Percentiles rank a stretch among this genome's conserved stretches.
These are phyloP conservation scores for Cyberlindnera mycetangii DNA, from an alignment of 805 yeast species.

Conservation along the genomic window DNA sequence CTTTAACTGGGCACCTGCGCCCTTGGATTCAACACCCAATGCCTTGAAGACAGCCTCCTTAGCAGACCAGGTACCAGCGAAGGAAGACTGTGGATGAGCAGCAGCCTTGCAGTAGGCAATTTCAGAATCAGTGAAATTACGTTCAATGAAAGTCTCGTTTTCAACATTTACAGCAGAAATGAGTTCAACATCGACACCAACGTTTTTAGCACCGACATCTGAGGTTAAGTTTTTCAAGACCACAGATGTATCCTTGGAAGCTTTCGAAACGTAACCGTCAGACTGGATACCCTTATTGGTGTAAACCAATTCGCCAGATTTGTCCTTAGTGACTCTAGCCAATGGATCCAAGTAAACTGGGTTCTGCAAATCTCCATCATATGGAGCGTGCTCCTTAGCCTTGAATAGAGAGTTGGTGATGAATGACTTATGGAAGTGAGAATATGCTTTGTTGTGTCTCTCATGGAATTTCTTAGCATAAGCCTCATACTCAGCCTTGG, in stretches of 20 bases:
- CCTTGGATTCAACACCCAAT: slow-evolving; percentile 80
- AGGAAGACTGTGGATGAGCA: slow-evolving; percentile 81
- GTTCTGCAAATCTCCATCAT: slow-evolving; percentile 82
- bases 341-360: slow-evolving; percentile 94
- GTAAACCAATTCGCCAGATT: slow-evolving; percentile 45
- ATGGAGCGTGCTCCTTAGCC: slow-evolving; percentile 93
- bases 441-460: slow-evolving; percentile 87
- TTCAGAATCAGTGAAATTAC: slow-evolving; percentile 87
- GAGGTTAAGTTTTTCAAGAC: slow-evolving; percentile 57
- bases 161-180: slow-evolving; percentile 75
- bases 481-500: slow-evolving; percentile 63
- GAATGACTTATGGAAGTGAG: slow-evolving; percentile 94
- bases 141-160: slow-evolving; percentile 87
- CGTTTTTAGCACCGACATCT: slow-evolving; percentile 47
- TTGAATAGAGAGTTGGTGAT: slow-evolving; percentile 87
- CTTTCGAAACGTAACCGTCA: slow-evolving; percentile 40
- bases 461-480: slow-evolving; percentile 69
- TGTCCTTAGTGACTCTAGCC: slow-evolving; percentile 47
- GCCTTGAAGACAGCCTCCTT: slow-evolving; percentile 99
- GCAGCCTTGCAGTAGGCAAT: slow-evolving; percentile 72
- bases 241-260: slow-evolving; percentile 59
- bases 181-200: slow-evolving; percentile 97
- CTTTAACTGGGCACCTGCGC: slow-evolving; percentile 91
- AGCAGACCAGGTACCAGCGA: slow-evolving; percentile 98
- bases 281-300: slow-evolving; percentile 49